These are phyloP conservation scores for Chrysosporium queenslandicum DNA, from an alignment of 2,329 filamentous ascomycete species.

Conservation along the genomic window DNA sequence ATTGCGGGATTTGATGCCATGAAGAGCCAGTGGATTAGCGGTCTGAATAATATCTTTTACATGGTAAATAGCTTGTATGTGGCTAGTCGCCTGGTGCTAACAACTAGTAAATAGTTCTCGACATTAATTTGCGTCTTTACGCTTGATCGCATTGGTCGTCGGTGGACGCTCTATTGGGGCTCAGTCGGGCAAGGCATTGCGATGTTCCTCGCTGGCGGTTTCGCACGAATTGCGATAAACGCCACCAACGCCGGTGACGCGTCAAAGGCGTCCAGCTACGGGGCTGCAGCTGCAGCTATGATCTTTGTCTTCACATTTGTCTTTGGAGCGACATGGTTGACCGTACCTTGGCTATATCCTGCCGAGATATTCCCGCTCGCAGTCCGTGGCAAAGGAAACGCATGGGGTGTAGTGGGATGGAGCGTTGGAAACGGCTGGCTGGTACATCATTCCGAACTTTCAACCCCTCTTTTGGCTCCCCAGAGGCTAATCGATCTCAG, in stretches of 20 bases:
- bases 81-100: background rate
- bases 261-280: constrained; percentile 43
- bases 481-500: constrained; percentile 18
- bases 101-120: constrained; percentile 40
- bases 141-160: constrained; percentile 56
- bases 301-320: constrained; percentile 59
- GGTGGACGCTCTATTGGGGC: constrained; percentile 62
- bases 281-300: constrained; percentile 58
- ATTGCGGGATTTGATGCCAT: constrained; percentile 55
- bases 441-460: constrained; percentile 22
- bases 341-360: constrained; percentile 51
- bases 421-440: constrained; percentile 63
- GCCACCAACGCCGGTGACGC: constrained; percentile 40
- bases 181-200: constrained; percentile 53
- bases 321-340: constrained; percentile 56
- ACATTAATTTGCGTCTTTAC: constrained; percentile 62
- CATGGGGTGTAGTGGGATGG: constrained; percentile 68
- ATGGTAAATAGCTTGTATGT: constrained; percentile 32
- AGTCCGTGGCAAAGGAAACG: constrained; percentile 62
- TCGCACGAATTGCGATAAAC: constrained; percentile 47
- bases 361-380: constrained; percentile 59
- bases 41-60: constrained; percentile 47
- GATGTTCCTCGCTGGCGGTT: constrained; percentile 58
- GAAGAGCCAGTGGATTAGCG: constrained; percentile 56
- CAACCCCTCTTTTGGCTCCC: background rate